Evolutionary conservation across 2,329 filamentous ascomycete species (phyloP).

Genomic region (Hypoxylon sp.): DNA sequence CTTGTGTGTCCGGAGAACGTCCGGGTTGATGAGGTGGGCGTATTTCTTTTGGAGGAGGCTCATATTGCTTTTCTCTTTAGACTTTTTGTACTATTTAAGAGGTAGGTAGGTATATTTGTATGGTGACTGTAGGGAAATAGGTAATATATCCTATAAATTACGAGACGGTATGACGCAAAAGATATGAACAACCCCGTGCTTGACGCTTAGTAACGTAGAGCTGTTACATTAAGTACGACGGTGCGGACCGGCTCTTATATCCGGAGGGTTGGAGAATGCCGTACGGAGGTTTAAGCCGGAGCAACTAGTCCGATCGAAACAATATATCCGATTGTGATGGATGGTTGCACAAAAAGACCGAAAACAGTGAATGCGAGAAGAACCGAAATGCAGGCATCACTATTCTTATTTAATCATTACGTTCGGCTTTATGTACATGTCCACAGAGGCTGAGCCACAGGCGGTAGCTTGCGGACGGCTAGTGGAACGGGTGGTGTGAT

Average conservation of each 20-base stretch:
- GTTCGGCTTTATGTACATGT: background rate
- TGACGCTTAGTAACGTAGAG: background rate
- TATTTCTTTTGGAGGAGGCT: constrained; percentile 26
- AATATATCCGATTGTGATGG: background rate
- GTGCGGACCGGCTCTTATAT: constrained; percentile 7
- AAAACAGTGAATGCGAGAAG: background rate
- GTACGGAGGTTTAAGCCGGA: background rate
- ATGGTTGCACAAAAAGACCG: background rate
- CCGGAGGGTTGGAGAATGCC: constrained; percentile 11
- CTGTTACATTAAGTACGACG: background rate
- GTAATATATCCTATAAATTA: background rate
- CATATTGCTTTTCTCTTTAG: constrained; percentile 12
- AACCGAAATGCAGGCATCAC: background rate
- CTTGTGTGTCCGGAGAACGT: constrained; percentile 11
- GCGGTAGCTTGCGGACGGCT: background rate
- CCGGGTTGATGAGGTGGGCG: constrained; percentile 12
- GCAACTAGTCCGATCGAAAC: background rate
- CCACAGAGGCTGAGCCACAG: background rate
- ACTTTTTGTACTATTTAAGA: background rate
- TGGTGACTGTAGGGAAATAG: background rate
- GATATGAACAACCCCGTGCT: background rate
- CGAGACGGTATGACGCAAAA: background rate
- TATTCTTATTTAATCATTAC: constrained; percentile 2
- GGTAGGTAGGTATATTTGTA: background rate
- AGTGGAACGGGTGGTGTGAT: constrained; percentile 35